These are phyloP conservation scores for Amanita thiersii DNA, from an alignment of 768 basidiomycete genomes.

Conservation along the genomic window DNA sequence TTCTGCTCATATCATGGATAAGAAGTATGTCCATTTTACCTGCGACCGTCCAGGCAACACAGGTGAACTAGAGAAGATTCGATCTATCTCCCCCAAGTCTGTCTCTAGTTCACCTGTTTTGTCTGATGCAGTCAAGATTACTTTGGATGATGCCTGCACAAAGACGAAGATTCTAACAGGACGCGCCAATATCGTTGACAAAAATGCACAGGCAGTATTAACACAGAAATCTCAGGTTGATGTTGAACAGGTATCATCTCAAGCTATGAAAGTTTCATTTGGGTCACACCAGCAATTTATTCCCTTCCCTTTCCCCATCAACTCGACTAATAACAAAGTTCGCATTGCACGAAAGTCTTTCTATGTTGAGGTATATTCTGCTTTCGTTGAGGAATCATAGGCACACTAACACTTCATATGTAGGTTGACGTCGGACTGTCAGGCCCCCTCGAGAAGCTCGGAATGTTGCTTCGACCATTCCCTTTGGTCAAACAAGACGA, in stretches of 20 bases:
- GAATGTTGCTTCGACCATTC: slow-evolving; percentile 21
- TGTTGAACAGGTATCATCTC: slow-evolving; percentile 21
- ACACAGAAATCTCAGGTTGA: slow-evolving; percentile 15
- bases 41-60: slow-evolving; percentile 19
- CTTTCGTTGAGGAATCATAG: slow-evolving; percentile 14
- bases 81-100: neutral
- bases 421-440: slow-evolving; percentile 20
- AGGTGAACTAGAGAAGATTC: slow-evolving; percentile 12
- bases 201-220: slow-evolving; percentile 13
- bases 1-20: slow-evolving; percentile 19
- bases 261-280: slow-evolving; percentile 21
- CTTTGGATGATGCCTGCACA: neutral
- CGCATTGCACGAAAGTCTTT: slow-evolving; percentile 44
- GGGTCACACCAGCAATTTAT: slow-evolving; percentile 18
- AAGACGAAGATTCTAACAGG: slow-evolving; percentile 10
- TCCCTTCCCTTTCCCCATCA: slow-evolving; percentile 35
- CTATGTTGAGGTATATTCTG: slow-evolving; percentile 24
- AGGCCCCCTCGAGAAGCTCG: slow-evolving; percentile 11
- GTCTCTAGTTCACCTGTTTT: too few relatives aligned
- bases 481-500: slow-evolving; percentile 14
- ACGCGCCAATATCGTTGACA: slow-evolving; percentile 15
- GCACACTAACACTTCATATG: slow-evolving; percentile 10
- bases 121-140: neutral
- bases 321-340: slow-evolving; percentile 25
- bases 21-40: slow-evolving; percentile 20